A percentile compares a stretch with the other conserved stretches of the same genome.
phyloP scores from a whole-genome alignment of 352 stramenopile genomes.

The Phytophthora idaei region DNA sequence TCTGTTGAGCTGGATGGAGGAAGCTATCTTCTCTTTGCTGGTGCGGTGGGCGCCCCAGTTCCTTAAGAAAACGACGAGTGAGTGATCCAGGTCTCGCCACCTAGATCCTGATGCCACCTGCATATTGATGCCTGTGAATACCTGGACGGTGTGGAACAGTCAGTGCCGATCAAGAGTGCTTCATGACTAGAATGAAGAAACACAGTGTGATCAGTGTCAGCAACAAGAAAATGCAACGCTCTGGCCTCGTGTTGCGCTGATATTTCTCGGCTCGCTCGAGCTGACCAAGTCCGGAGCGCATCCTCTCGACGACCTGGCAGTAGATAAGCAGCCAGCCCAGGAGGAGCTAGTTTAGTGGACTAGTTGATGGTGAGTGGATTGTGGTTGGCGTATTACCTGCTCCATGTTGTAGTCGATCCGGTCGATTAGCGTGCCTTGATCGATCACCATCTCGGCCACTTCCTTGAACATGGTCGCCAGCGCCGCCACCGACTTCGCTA shows the following conservation, averaged over 20 bases:
- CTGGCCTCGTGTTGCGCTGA: slow-evolving; percentile 65
- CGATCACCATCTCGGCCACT: slow-evolving; percentile 83
- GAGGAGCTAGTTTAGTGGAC: background rate
- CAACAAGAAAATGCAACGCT: slow-evolving; percentile 77
- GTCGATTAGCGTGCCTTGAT: slow-evolving; percentile 83
- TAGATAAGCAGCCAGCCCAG: background rate
- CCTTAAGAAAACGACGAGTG: slow-evolving; percentile 48
- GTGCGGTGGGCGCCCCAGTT: slow-evolving; percentile 6
- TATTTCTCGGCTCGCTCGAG: slow-evolving; percentile 66
- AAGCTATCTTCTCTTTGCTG: background rate
- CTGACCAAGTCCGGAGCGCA: slow-evolving; percentile 65
- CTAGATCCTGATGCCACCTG: slow-evolving; percentile 37
- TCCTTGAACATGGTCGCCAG: slow-evolving; percentile 83
- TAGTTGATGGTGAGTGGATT: background rate
- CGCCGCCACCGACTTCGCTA: slow-evolving; percentile 68
- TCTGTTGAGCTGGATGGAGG: slow-evolving; percentile 6
- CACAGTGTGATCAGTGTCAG: slow-evolving; percentile 67
- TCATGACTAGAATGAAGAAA: slow-evolving; percentile 68
- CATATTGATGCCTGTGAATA: background rate
- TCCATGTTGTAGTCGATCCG: slow-evolving; percentile 91
- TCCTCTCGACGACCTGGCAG: slow-evolving; percentile 56
- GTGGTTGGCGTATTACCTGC: slow-evolving; percentile 43
- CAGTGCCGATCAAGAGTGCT: slow-evolving; percentile 54
- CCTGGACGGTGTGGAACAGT: background rate
- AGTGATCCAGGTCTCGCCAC: slow-evolving; percentile 24